Base-by-base conservation (phyloP, 2,329 filamentous ascomycete species). In the Shiraia sp. region DNA sequence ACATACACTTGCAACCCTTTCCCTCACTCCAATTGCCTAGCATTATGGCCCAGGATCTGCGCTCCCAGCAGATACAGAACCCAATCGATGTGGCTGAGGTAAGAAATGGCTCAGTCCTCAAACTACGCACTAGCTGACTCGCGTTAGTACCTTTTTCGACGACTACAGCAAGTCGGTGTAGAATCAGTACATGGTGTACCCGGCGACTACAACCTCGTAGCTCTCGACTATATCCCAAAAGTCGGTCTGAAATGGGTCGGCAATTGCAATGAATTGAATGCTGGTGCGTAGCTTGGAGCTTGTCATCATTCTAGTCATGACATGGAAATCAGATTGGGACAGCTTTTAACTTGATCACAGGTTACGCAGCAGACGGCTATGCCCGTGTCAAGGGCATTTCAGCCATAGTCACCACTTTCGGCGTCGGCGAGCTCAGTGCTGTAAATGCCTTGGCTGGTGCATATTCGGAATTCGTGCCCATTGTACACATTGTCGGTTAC, bases 211-310 rank as follows among this genome's bases (percentile, higher is more conserved):
- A 72, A 74, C 37, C 65, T 72, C 39, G 72, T 72, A 8, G 76
- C 79, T 17, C 70, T 83, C 40, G 81, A 83, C 62, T 82, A 82
- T 54, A 63, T 83, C 13, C 70, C 76, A 16, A 78, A 78, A 41
- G 70, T 67, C 34, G 79, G 74, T 10, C 66, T 83, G 15, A 63
- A 73, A 32, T 83, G 80, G 80, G 77, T 82, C 3, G 81, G 81
- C 48, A 83, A 82, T 57, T 77, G 74, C 62, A 83, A 83, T 63
- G 80, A 83, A 62, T 72, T 83, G 38, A 81, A 82, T 61, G 79
- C 78, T 39, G 76, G 76, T 78, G 43, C 25, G 61, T 51, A 41
- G 31, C 29, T 19, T 42, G 17, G 19, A 2, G 17, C 17, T 23
- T 34, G 17, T 9, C 14, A 4, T 31, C n/a, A n/a, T n/a, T n/a